Evolutionary conservation across 805 yeast species (phyloP).

Genomic region (Huiozyma sinensis): DNA sequence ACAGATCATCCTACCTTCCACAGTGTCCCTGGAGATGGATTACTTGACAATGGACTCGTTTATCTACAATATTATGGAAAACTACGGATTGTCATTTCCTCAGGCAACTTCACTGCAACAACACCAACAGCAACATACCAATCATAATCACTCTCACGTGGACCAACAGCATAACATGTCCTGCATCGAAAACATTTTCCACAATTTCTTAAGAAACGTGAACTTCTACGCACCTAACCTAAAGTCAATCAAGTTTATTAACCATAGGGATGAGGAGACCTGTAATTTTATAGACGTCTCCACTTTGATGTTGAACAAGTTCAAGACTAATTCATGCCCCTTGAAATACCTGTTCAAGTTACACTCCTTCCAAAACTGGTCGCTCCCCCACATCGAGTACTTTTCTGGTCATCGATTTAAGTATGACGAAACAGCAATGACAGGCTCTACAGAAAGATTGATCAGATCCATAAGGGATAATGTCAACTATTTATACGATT

Average conservation of each 20-base stretch:
- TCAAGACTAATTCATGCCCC: constrained; percentile 5
- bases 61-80: constrained; percentile 8
- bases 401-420: constrained; percentile 21
- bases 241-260: constrained; percentile 7
- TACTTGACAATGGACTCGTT: constrained; percentile 16
- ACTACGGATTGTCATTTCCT: neutral
- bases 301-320: constrained; percentile 9
- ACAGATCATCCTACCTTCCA: constrained; percentile 10
- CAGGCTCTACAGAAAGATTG: constrained; percentile 8
- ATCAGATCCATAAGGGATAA: constrained; percentile 8
- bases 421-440: constrained; percentile 12
- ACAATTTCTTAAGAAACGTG: constrained; percentile 6
- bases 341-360: constrained; percentile 12
- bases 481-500: constrained; percentile 10
- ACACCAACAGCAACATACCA: neutral
- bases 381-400: constrained; percentile 9
- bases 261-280: constrained; percentile 7
- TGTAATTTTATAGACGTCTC: constrained; percentile 18
- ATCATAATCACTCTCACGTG: neutral
- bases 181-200: constrained; percentile 7
- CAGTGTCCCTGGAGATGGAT: constrained; percentile 7
- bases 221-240: constrained; percentile 9
- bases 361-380: constrained; percentile 22
- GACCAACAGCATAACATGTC: constrained; percentile 1
- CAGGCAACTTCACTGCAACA: neutral